Evolutionary conservation across 257 asterid genomes (phyloP).

Genomic region (Fraxinus cuspidata): DNA sequence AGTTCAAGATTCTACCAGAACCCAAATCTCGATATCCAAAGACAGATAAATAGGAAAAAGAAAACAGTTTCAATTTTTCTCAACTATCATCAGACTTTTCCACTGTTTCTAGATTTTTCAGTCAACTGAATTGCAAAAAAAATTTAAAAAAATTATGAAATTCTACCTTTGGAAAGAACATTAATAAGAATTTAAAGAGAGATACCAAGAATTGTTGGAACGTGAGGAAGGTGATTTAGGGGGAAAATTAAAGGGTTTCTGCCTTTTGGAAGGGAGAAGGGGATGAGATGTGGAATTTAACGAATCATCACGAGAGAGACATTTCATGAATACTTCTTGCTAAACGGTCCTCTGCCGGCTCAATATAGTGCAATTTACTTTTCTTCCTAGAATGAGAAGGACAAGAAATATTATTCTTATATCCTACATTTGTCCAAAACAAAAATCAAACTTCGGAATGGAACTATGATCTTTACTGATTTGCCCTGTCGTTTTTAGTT

Average conservation of each 20-base stretch:
- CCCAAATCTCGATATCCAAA: background rate
- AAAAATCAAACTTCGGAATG: slow-evolving; percentile 3
- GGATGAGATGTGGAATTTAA: slow-evolving; percentile 35
- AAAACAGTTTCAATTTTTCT: slow-evolving; percentile 8
- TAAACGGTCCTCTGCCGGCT: background rate
- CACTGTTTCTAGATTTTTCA: slow-evolving; percentile 24
- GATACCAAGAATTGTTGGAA: background rate
- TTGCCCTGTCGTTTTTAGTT: background rate
- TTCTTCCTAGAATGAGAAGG: background rate
- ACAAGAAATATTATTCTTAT: background rate
- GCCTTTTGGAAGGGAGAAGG: slow-evolving; percentile 28
- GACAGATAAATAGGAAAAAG: background rate
- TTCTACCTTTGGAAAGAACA: slow-evolving; percentile 19
- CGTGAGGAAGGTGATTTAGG: slow-evolving; percentile 22
- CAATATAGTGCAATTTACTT: background rate
- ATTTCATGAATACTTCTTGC: slow-evolving; percentile 21
- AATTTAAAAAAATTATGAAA: background rate
- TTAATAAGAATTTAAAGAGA: background rate
- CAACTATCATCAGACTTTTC: slow-evolving; percentile 4
- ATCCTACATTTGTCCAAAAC: slow-evolving; percentile 19
- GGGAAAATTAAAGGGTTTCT: slow-evolving; percentile 26
- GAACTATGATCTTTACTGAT: background rate
- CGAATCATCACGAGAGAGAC: slow-evolving; percentile 3
- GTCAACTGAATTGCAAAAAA: slow-evolving; percentile 19
- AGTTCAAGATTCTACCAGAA: background rate